Evolutionary conservation across 1,139 yeast species (phyloP).

Genomic region (Pichia sorboxylosa): DNA sequence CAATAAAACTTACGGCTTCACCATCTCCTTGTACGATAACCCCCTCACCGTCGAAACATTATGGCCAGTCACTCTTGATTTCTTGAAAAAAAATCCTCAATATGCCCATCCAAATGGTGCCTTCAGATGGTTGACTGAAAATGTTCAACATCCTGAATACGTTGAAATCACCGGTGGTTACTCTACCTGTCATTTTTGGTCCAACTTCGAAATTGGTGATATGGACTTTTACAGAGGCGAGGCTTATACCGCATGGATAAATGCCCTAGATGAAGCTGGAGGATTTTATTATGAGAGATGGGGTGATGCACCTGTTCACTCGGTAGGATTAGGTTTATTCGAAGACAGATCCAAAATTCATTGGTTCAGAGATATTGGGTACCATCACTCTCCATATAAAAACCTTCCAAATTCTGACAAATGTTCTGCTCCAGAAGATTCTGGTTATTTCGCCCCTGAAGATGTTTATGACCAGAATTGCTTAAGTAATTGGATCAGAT

Average conservation of each 20-base stretch:
- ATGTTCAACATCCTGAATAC: conserved; percentile 37
- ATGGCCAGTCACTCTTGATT: conserved; percentile 42
- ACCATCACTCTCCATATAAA: conserved; percentile 56
- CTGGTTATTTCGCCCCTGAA: conserved; percentile 34
- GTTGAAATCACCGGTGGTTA: conserved; percentile 34
- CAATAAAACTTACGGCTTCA: conserved; percentile 40
- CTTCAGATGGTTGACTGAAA: conserved; percentile 41
- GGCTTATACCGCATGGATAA: conserved; percentile 54
- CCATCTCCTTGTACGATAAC: conserved; percentile 39
- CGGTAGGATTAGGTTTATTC: conserved; percentile 69
- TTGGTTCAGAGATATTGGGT: conserved; percentile 85
- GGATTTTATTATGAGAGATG: conserved; percentile 85
- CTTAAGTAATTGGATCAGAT: conserved; percentile 60
- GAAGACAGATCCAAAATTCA: conserved; percentile 60
- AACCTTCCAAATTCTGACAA: conserved; percentile 36
- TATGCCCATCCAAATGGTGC: conserved; percentile 38
- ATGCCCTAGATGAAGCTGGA: conserved; percentile 54
- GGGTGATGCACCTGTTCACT: conserved; percentile 95
- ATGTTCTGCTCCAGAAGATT: conserved; percentile 32
- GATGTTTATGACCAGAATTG: conserved; percentile 55
- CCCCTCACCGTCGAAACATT: conserved; percentile 34
- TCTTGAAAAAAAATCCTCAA: conserved; percentile 36
- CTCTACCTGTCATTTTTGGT: conserved; percentile 81
- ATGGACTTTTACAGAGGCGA: conserved; percentile 61
- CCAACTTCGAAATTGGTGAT: conserved; percentile 83